phyloP scores from a whole-genome alignment of 1,284 basidiomycete genomes.

The Sanghuangporus sanghuang region DNA sequence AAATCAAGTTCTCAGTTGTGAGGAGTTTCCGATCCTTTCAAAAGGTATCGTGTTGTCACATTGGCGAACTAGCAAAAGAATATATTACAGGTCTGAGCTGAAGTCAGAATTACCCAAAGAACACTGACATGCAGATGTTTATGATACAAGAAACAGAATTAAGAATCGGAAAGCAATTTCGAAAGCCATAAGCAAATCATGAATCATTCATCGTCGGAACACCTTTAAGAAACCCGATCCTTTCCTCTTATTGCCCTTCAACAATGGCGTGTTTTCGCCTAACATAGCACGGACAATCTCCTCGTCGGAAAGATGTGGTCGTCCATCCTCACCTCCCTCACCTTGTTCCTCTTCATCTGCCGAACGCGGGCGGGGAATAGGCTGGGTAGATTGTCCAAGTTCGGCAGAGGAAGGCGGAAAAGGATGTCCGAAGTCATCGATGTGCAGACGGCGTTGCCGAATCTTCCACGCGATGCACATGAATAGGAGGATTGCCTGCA shows the following conservation, averaged over 20 bases:
- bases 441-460: slow-evolving; percentile 68
- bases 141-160: not conserved
- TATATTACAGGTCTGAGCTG: not conserved
- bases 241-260: not conserved
- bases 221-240: not conserved
- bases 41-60: too few species aligned
- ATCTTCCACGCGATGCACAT: slow-evolving; percentile 81
- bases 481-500: slow-evolving; percentile 78
- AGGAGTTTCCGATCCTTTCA: too few species aligned
- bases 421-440: slow-evolving; percentile 90
- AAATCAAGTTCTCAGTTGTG: too few species aligned
- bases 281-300: slow-evolving; percentile 17
- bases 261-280: slow-evolving; percentile 13
- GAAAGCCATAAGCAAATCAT: not conserved
- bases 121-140: not conserved
- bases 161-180: not conserved
- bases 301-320: not conserved
- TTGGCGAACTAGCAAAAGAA: too few species aligned
- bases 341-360: not conserved
- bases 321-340: not conserved
- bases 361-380: not conserved
- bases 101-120: not conserved
- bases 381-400: not conserved
- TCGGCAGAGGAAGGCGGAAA: slow-evolving; percentile 25
- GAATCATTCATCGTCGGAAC: not conserved